A percentile compares a stretch with the other conserved stretches of the same genome.
phyloP scores from a whole-genome alignment of 257 asterid genomes.

The Capsicum rhomboideum region DNA sequence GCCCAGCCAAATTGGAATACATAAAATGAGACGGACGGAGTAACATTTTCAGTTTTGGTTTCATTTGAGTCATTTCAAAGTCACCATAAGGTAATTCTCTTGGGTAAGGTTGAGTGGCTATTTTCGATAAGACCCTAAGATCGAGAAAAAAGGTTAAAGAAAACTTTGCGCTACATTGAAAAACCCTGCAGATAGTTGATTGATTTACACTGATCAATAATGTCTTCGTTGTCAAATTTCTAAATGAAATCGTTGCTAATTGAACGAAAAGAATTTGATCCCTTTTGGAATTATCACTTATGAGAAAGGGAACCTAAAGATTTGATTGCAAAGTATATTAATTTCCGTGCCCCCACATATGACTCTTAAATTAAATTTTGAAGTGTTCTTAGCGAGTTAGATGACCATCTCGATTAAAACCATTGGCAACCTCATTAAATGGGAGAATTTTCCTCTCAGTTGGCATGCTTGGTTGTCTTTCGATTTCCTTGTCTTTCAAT shows the following conservation, averaged over 20 bases:
- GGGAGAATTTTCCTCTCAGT: not conserved
- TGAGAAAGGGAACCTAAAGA: not conserved
- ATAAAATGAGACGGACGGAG: not conserved
- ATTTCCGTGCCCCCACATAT: not conserved
- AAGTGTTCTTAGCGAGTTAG: not conserved
- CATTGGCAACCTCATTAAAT: not conserved
- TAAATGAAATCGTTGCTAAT: not conserved
- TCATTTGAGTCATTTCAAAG: not conserved
- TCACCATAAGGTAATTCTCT: not conserved
- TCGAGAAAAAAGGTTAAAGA: no score
- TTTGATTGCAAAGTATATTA: not conserved
- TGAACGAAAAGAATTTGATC: not conserved
- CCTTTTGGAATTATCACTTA: not conserved
- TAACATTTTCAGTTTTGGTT: not conserved
- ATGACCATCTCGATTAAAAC: not conserved
- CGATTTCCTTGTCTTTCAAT: not conserved
- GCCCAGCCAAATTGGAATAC: not conserved
- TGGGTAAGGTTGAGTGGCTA: no score
- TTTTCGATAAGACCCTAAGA: no score
- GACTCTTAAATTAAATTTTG: not conserved
- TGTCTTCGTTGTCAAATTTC: not conserved
- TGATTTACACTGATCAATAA: not conserved
- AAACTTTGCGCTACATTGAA: not conserved
- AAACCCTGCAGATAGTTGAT: not conserved
- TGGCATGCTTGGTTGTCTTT: not conserved